Conservation (phyloP, 495 filamentous ascomycete species). For the Thozetella sp. region DNA sequence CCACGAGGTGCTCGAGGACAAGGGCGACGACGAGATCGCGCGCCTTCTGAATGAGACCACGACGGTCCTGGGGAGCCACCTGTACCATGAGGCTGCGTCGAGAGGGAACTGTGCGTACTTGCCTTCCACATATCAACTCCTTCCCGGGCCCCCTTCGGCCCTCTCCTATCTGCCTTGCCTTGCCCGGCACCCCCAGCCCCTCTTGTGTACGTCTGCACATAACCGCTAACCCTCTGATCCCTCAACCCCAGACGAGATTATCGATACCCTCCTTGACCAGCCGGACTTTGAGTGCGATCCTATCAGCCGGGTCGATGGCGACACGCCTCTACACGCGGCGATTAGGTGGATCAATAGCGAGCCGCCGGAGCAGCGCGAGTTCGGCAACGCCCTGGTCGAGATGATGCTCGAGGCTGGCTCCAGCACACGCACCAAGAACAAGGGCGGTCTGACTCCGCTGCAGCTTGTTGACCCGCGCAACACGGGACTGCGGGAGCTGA, state of each 20-base stretch:
- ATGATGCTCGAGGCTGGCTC: slow-evolving; percentile 92
- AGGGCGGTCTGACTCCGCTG: slow-evolving; percentile 66
- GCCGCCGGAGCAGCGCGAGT: slow-evolving; percentile 56
- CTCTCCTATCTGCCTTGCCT: neutral
- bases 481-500: slow-evolving; percentile 59
- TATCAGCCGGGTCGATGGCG: slow-evolving; percentile 73
- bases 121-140: neutral
- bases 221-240: neutral
- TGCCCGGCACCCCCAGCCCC: too few relatives aligned
- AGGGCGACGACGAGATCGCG: slow-evolving; percentile 54
- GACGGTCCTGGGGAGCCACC: slow-evolving; percentile 82
- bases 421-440: slow-evolving; percentile 56
- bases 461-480: slow-evolving; percentile 79
- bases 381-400: slow-evolving; percentile 71
- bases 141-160: neutral
- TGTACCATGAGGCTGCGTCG: slow-evolving; percentile 85
- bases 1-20: slow-evolving; percentile 51
- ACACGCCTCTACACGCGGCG: slow-evolving; percentile 89
- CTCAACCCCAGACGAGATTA: slow-evolving; percentile 70
- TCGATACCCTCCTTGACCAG: slow-evolving; percentile 93
- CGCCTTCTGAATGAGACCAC: slow-evolving; percentile 79
- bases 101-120: slow-evolving; percentile 78
- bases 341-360: slow-evolving; percentile 80
- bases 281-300: slow-evolving; percentile 94
- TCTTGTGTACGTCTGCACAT: neutral